Evolutionary conservation across 2,329 filamentous ascomycete species (phyloP), one percentile per base, ranked within the genome.

Genomic region (Leptographium galeiforme): DNA sequence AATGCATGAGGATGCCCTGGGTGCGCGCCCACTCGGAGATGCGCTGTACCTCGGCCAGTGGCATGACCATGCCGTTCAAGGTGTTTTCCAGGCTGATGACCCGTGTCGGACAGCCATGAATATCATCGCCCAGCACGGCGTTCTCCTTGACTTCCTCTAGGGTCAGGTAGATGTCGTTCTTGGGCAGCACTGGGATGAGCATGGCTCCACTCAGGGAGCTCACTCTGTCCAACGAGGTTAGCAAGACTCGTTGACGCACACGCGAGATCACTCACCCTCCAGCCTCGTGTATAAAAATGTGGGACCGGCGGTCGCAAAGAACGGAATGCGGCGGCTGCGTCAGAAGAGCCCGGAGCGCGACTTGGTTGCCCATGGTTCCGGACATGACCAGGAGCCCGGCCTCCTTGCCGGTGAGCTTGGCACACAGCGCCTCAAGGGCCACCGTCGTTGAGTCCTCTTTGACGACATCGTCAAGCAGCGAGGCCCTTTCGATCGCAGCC

Each of bases 291-390:
- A 81, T 74, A 54, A 87, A 72, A 55, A 96, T 86, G 64, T 96
- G 91, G 6, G 82, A 79, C 38, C 88, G 78, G 58, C 82, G 73
- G 64, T 96, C 90, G 60, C 85, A 88, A 10, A 96, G 71, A 6
- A 96, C 79, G 8, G 79, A 78, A 65, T 95, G 82, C 0, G 91
- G 91, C 14, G 90, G 89, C 56, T 87, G 84, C 1, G 74, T 77
- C 14, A 96, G 75, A 55, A 93, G 85, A 1, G 86, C 77, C 41
- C 90, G 81, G 44, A 95, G 75, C 0, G 85, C 84, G 18, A 96
- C 73, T 66, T 95, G 89, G 69, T 96, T 96, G 43, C 89, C 89
- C 89, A 95, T 95, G 6, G 90, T 95, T 4, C 91, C 91, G 0
- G 87, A 93, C 55, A 94, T 75, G 53, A 95, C 87, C 52, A 95